Evolutionary conservation across 2,329 filamentous ascomycete species (phyloP), one percentile per base, ranked within the genome.

Genomic region (Pseudocercospora ulei): DNA sequence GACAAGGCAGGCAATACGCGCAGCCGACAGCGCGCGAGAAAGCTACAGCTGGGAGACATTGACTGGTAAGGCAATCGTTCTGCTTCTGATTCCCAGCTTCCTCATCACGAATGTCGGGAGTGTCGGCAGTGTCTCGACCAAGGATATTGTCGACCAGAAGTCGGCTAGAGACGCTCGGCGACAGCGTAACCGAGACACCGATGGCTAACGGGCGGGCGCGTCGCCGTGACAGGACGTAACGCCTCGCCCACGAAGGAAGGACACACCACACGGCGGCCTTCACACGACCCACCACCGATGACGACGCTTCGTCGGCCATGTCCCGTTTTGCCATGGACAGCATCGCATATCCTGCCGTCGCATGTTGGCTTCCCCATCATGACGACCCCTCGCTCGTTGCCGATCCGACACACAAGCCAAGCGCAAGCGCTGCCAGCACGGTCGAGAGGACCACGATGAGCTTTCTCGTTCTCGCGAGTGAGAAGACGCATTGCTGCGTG

Each of bases 11-110:
- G 72, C 43, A 67, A 66, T 51, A 80, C 80, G 51, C 78, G 82
- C 39, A 75, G 73, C 56, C 78, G 80, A 43, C 86, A 94, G 61
- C 80, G 87, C 48, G 78, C 82, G 42, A 77, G 90, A 56, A 93
- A 93, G 64, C 70, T 98, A 44, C 88, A 96, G 61, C 74, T 96
- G 43, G 94, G 85, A 63, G 90, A 98, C 64, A 84, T 98, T 62
- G 88, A 98, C 63, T 98, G 90, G 90, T 95, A 88, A 68, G 54
- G 41, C 41, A 40, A 40, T 14, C 39, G 33, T 12, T 30, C 36
- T 26, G 40, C 43, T 46, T 27, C 43, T 44, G 30, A 39, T 38
- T 25, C 43, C 38, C 39, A 39, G 9, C 22, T 37, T 35, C 14
- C 34, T 39, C 22, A 35, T 39, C 36, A 41, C 30, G 42, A 50